phyloP scores from a whole-genome alignment of 805 yeast genomes.

The Metschnikowia kofuensis region DNA sequence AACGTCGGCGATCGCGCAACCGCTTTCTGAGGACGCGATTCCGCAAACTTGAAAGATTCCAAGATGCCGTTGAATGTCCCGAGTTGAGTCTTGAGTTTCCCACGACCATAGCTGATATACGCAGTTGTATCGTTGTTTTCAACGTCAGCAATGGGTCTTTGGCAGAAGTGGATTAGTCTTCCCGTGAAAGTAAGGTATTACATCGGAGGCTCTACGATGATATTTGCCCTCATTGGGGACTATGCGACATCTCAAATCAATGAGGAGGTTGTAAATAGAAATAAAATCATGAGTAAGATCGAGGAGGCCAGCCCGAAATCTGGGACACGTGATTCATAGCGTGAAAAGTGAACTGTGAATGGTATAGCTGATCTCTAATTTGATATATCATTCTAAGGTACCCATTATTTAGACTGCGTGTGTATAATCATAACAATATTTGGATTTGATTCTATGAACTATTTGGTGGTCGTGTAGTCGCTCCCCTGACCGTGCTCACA shows the following conservation, averaged over 20 bases:
- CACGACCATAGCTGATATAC: constrained; percentile 10
- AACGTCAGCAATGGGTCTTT: constrained; percentile 22
- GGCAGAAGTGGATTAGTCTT: constrained; percentile 39
- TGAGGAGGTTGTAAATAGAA: constrained; percentile 35
- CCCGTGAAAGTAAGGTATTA: constrained; percentile 41
- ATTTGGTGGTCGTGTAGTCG: too few species aligned
- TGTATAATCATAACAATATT: too few species aligned
- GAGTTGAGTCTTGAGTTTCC: background rate
- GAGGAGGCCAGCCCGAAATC: constrained; percentile 1
- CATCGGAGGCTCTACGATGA: constrained; percentile 39
- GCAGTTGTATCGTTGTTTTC: background rate
- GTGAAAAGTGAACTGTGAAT: too few species aligned
- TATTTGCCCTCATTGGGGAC: constrained; percentile 39
- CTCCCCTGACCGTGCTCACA: constrained; percentile 11
- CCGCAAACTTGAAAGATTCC: background rate
- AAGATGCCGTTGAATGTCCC: too few species aligned
- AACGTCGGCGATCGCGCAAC: too few species aligned
- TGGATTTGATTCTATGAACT: too few species aligned
- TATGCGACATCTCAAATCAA: constrained; percentile 34
- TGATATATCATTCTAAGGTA: too few species aligned
- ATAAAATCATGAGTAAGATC: constrained; percentile 25
- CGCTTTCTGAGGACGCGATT: too few species aligned
- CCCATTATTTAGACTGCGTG: too few species aligned
- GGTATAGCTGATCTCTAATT: too few species aligned
- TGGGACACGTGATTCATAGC: too few species aligned